Evolutionary conservation across 2,329 filamentous ascomycete species (phyloP), one percentile per base, ranked within the genome.

Genomic region (Ophiostoma ulmi): DNA sequence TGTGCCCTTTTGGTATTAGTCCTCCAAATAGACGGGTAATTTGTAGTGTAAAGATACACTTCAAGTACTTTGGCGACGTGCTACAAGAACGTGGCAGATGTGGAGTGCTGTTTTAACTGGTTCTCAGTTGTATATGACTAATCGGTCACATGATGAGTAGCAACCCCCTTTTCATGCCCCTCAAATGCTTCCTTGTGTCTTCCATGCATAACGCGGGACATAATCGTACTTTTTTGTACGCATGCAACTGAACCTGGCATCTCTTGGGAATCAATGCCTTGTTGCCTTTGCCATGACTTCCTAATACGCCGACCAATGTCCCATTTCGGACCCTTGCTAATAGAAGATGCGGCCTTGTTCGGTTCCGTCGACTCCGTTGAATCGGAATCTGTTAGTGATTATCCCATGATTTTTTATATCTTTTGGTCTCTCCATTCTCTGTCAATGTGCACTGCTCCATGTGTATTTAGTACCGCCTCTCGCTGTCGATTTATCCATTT

Each of bases 181-280:
- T 63, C 58, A n/a, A 35, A 36, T 63, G 58, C 58, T 35, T 63
- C 39, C 41, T 39, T n/a, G 67, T 68, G 36, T 61, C 58, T 35
- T 39, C n/a, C 39, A 65, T 64, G 58, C 22, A 36, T 67, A 39
- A 22, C 39, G n/a, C 52, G 52, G 52, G 52, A 58, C 11, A 58
- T 58, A 22, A 10, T 0, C n/a, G 52, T 58, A 13, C 52, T 26
- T 13, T 13, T 58, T 26, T 22, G 22, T 14, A 26, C 22, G 35
- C 52, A 14, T 44, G 26, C 69, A 67, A 67, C 38, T 39, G n/a
- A 26, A 13, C 20, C 44, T 17, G 63, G 22, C 58, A 63, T 26
- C 22, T 35, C 5, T 22, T 35, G 14, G 58, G n/a, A 63, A 58
- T 26, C 22, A 14, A 14, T 58, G 52, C 11, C n/a, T 58, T 13